phyloP scores from a whole-genome alignment of 2,329 filamentous ascomycete genomes.

The Fusarium albidum region DNA sequence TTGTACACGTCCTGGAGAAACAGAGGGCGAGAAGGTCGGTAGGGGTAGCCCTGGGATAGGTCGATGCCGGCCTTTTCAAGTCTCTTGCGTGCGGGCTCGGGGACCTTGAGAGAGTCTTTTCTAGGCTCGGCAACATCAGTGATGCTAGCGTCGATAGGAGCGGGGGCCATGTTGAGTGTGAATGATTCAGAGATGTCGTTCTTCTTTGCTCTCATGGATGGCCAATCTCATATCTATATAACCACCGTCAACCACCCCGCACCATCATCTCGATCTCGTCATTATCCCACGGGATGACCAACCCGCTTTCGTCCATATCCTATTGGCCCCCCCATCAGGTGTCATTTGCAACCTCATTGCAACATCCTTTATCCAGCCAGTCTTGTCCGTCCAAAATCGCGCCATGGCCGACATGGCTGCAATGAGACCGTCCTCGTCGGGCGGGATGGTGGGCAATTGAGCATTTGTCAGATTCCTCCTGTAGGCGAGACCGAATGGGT shows the following conservation, averaged over 20 bases:
- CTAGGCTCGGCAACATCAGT: constrained; percentile 68
- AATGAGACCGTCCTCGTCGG: constrained; percentile 2
- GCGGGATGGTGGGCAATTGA: constrained; percentile 10
- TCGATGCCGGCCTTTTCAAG: constrained; percentile 75
- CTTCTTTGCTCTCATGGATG: background rate
- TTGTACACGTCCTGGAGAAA: constrained; percentile 75
- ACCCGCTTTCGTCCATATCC: background rate
- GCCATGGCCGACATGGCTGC: constrained; percentile 1
- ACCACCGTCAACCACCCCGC: background rate
- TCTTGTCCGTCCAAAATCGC: background rate
- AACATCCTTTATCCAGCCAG: constrained; percentile 5
- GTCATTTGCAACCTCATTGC: constrained; percentile 26
- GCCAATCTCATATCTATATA: constrained; percentile 8
- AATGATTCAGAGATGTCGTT: background rate
- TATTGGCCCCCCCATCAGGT: constrained; percentile 4
- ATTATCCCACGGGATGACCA: constrained; percentile 16
- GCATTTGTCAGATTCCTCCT: constrained; percentile 11
- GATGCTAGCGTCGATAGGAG: constrained; percentile 68
- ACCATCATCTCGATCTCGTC: constrained; percentile 13
- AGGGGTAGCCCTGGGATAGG: constrained; percentile 74
- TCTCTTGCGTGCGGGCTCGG: constrained; percentile 62
- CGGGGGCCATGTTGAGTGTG: constrained; percentile 54
- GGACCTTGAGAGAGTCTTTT: constrained; percentile 72
- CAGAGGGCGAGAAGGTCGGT: constrained; percentile 71
- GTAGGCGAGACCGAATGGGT: too few species aligned